Evolutionary conservation across 371 early-diverging fungal genomes (phyloP), one percentile per base, ranked within the genome.

Genomic region (Circinella umbellata): DNA sequence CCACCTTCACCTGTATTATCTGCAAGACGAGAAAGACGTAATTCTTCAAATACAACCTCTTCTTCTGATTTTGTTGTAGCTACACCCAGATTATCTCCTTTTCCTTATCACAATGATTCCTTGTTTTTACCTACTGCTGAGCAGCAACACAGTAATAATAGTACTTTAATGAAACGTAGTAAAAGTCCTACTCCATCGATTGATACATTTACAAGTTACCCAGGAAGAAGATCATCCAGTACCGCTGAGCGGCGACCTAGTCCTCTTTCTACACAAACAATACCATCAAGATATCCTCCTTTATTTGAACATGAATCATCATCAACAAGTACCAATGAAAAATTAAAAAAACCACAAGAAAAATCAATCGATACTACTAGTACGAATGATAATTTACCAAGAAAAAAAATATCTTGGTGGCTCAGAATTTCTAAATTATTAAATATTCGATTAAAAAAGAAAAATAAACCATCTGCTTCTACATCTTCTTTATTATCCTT

Each of bases 51-150:
- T 20, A 63, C 69, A 13, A 70, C 60, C 3, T 9, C 42, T 17
- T 37, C 63, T 20, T 39, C 69, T 11, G 76, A 76, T 60, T 53
- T 63, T 36, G 76, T 76, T 39, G 59, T 76, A 68, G 70, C 73
- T 0, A 69, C 76, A 17, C 72, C 76, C 1, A 67, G 73, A 0
- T 49, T 68, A 11, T 65, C 62, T 11, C 72, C 76, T 13, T 76
- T 76, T 46, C 76, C 76, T 4, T 76, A 76, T 57, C 76, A 76
- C 69, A 76, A 76, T 38, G 76, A 76, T 53, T 69, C 70, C 38
- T 61, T 68, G 17, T 76, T 76, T 47, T 59, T 76, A 11, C 76
- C 76, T 10, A 70, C 66, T 10, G 74, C 77, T 8, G 77, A 74
- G 37, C 69, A 63, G 11, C 42, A 62, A 17, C 68, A 67, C 6